Base-by-base conservation (phyloP, 2,329 filamentous ascomycete species). In the Seiridium cupressi region DNA sequence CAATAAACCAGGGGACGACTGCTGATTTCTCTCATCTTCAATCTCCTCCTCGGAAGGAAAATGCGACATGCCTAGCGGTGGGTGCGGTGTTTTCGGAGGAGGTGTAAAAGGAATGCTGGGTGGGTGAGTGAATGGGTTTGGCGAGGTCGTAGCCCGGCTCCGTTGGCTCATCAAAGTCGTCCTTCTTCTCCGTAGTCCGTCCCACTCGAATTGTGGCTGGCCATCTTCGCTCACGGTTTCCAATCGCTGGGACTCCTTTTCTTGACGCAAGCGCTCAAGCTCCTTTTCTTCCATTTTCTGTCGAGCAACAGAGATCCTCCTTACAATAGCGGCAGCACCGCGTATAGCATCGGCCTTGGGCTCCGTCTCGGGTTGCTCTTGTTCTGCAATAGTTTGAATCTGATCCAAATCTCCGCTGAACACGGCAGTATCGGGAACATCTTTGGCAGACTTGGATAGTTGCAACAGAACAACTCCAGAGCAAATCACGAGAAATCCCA, bases 381-480 rank as follows among this genome's bases (percentile, higher is more conserved):
- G 92, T 69, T 97, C 92, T 51, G 92, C 94, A 63, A 98, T 95
- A 36, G 94, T 96, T 38, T 95, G 91, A 58, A 98, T 91, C 80
- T 99, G 94, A 69, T 98, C 91, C 56, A 99, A 83, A 70, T 98
- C 93, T 49, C 94, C 95, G 59, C 88, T 88, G 80, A 99, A 97
- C 44, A 99, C 88, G 38, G 93, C 93, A 0, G 92, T 83, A 72
- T 98, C 95, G 5, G 95, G 95, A 0, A 99, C 94, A 70, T 99
- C 94, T 72, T 98, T 99, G 68, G 95, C 92, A 0, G 94, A 97
- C 73, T 98, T 98, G 57, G 95, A 97, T n/a, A 99, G 85, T 72
- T 99, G 95, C 8, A 99, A 79, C 6, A 99, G 78, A 0, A 98
- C 89, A 5, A 98, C 95, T 1, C 95, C 95, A 0, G 93, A 84